phyloP scores from a whole-genome alignment of 2,329 filamentous ascomycete genomes.

The Trichoderma asperellum region DNA sequence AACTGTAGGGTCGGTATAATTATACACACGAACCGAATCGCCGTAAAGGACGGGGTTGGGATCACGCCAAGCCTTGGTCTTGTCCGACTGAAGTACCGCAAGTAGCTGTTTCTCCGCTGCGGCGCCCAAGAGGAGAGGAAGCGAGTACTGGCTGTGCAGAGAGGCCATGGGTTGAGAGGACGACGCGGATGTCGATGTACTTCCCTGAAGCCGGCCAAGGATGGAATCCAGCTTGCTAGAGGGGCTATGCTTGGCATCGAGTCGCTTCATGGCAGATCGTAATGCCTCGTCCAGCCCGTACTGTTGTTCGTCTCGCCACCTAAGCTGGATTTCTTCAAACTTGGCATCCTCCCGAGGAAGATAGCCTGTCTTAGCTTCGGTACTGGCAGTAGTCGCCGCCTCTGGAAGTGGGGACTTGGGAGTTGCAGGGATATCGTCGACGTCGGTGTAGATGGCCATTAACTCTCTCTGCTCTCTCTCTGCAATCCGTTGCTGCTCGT shows the following conservation, averaged over 20 bases:
- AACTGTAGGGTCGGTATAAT: slow-evolving; percentile 50
- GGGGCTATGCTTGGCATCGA: slow-evolving; percentile 45
- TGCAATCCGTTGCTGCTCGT: slow-evolving; percentile 59
- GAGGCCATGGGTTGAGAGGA: slow-evolving; percentile 29
- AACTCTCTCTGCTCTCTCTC: slow-evolving; percentile 63
- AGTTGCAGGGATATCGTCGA: slow-evolving; percentile 58
- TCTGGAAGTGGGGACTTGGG: slow-evolving; percentile 57
- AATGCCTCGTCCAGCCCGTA: slow-evolving; percentile 50
- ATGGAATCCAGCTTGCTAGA: slow-evolving; percentile 48
- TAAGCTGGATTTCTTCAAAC: slow-evolving; percentile 54
- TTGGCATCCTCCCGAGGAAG: slow-evolving; percentile 48
- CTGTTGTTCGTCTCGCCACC: slow-evolving; percentile 53
- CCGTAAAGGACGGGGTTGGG: slow-evolving; percentile 44
- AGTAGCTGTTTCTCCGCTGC: slow-evolving; percentile 49
- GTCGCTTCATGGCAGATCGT: slow-evolving; percentile 49
- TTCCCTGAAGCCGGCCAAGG: slow-evolving; percentile 42
- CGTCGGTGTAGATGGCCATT: slow-evolving; percentile 62
- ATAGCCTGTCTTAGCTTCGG: slow-evolving; percentile 39
- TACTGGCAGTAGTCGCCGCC: slow-evolving; percentile 32
- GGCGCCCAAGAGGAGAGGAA: slow-evolving; percentile 40
- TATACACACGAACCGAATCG: slow-evolving; percentile 38
- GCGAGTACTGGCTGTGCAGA: slow-evolving; percentile 25
- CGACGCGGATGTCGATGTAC: slow-evolving; percentile 25
- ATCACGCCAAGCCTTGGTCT: slow-evolving; percentile 49
- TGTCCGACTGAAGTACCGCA: slow-evolving; percentile 50